Evolutionary conservation across 2,329 filamentous ascomycete genomes (phyloP).

Genomic region (Ambrosiella cleistominuta): DNA sequence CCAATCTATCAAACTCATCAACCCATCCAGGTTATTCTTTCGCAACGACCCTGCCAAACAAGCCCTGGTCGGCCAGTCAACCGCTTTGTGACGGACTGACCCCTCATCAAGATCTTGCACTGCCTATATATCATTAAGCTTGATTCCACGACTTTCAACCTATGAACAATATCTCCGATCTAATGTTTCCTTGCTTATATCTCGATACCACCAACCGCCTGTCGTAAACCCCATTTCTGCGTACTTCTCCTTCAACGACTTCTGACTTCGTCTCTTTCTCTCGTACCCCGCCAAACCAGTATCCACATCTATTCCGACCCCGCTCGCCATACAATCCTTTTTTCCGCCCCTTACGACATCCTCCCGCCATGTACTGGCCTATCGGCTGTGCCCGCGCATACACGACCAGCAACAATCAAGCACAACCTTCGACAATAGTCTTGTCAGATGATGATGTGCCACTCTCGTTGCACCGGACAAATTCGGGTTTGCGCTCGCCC

Average conservation of each 20-base stretch:
- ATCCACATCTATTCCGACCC: background rate
- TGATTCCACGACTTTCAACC: background rate
- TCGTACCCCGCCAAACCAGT: background rate
- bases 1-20: background rate
- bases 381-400: conserved; percentile 71
- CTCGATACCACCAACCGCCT: no score
- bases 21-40: background rate
- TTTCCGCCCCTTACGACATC: background rate
- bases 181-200: no score
- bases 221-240: no score
- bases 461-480: conserved; percentile 16
- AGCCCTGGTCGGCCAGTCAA: background rate
- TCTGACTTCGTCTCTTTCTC: background rate
- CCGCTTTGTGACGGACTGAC: background rate
- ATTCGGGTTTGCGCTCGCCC: conserved; percentile 8
- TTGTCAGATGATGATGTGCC: conserved; percentile 33
- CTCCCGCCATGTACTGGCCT: conserved; percentile 63
- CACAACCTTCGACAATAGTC: conserved; percentile 30
- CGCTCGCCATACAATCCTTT: background rate
- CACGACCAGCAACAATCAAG: conserved; percentile 52
- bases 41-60: background rate
- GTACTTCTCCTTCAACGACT: no score
- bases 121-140: background rate
- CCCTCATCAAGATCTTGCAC: background rate
- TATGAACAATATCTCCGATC: no score